A percentile compares a stretch with the other conserved stretches of the same genome.
These are phyloP conservation scores for Amauroascus verrucosus DNA, from an alignment of 2,329 filamentous ascomycete species.

Conservation along the genomic window DNA sequence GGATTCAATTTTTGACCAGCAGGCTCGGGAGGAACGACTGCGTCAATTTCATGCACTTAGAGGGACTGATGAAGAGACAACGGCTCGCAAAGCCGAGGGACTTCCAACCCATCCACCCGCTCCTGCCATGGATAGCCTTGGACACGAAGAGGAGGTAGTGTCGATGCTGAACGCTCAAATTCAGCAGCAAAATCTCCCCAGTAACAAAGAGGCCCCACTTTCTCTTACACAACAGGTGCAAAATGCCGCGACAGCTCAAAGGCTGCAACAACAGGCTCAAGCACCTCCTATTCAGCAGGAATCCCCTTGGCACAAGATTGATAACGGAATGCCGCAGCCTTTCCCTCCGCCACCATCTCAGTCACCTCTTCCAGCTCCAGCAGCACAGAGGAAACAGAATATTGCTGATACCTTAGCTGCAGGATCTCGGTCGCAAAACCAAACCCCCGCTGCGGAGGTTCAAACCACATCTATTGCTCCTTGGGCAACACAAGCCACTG, in stretches of 20 bases:
- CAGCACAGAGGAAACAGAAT: constrained; percentile 74
- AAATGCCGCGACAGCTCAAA: constrained; percentile 49
- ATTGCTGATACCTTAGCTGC: constrained; percentile 62
- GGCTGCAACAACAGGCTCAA: constrained; percentile 26
- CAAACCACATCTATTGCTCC: constrained; percentile 70
- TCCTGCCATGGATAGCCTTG: constrained; percentile 7
- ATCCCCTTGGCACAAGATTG: constrained; percentile 50
- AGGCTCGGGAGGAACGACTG: constrained; percentile 55
- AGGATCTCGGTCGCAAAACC: constrained; percentile 61
- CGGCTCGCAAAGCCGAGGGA: constrained; percentile 29
- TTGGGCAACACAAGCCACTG: constrained; percentile 77
- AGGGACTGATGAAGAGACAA: constrained; percentile 49
- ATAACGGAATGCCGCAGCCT: constrained; percentile 54
- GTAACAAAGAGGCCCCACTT: constrained; percentile 42
- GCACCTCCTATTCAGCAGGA: constrained; percentile 33
- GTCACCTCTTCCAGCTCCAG: constrained; percentile 78
- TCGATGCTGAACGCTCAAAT: constrained; percentile 19
- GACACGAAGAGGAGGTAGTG: constrained; percentile 21
- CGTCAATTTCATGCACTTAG: constrained; percentile 73
- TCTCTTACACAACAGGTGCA: constrained; percentile 78
- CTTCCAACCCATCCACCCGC: constrained; percentile 30
- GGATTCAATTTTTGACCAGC: constrained; percentile 40
- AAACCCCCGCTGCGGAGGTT: constrained; percentile 56
- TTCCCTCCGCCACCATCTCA: constrained; percentile 63
- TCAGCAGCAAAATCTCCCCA: constrained; percentile 18